These are phyloP conservation scores for Podaxis rugospora DNA, from an alignment of 768 basidiomycete genomes.

Conservation along the genomic window DNA sequence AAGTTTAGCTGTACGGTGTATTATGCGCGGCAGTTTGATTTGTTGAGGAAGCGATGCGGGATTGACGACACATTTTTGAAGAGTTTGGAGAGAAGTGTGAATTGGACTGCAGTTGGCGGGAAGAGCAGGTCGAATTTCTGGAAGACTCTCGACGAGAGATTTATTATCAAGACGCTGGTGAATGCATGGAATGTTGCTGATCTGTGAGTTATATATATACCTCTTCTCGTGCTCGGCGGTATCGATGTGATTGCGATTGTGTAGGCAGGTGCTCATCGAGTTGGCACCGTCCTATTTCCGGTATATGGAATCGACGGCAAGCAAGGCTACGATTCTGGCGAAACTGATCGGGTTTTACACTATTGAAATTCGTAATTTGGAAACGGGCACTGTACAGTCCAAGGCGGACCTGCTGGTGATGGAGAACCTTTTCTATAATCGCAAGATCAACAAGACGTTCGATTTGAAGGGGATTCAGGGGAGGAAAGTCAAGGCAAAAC, in stretches of 20 bases:
- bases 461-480: constrained; percentile 85
- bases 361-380: constrained; percentile 69
- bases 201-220: constrained; percentile 45
- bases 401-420: constrained; percentile 78
- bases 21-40: constrained; percentile 78
- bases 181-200: constrained; percentile 87
- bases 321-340: constrained; percentile 62
- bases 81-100: constrained; percentile 54
- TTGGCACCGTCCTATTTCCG: constrained; percentile 76
- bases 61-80: constrained; percentile 56
- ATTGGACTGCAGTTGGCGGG: constrained; percentile 75
- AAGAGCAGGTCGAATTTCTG: constrained; percentile 81
- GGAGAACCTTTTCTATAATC: constrained; percentile 79
- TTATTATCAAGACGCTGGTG: constrained; percentile 82
- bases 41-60: constrained; percentile 59
- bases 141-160: constrained; percentile 74
- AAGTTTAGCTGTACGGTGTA: constrained; percentile 81
- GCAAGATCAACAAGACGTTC: constrained; percentile 64
- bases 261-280: constrained; percentile 74
- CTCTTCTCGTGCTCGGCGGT: constrained; percentile 1
- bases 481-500: constrained; percentile 54
- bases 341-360: constrained; percentile 84
- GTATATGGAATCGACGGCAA: constrained; percentile 69
- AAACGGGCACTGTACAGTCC: constrained; percentile 57
- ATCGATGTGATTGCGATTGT: background rate